Base-by-base conservation (phyloP, 352 stramenopile species). In the Phytophthora parvispora region DNA sequence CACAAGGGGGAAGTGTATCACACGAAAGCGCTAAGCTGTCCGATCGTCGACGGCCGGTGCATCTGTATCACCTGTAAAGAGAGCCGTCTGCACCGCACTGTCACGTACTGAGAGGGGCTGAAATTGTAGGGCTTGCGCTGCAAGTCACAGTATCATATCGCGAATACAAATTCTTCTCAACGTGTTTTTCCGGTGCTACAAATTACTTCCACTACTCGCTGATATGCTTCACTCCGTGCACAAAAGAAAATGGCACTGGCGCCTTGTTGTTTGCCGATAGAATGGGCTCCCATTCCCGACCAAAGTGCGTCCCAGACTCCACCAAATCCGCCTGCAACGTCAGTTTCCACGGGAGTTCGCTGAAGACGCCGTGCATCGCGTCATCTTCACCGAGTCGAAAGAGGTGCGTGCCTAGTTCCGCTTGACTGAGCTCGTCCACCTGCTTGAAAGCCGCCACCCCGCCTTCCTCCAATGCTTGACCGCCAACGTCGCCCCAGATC, bases 1-100 rank as follows among this genome's bases (percentile, higher is more conserved):
- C 89, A 96, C 78, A 92, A 90, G 63, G 84, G 82, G 32, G 78
- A 94, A 59, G 87, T 93, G 29, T 80, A 80, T 60, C 89, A 96
- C 72, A 91, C 83, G 25, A 93, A 93, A 40, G 86, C 87, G 7
- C 64, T 96, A 49, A 90, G 81, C 59, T 96, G 89, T 45, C 89
- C 89, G 0, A 89, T 89, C 9, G 86, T 96, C 10, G 88, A 93
- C 34, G 89, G 89, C 8, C 83, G 78, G 6, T 96, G 89, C 64
- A 69, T 96, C 64, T 96, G 89, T 50, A 64, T 77, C n/a, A 78
- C 60, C 0, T 96, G 89, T 75, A 89, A 93, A 57, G 77, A 90
- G 28, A 86, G 74, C 10, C 80, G 79, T n/a, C 67, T 89, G 29
- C 78, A 82, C n/a, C 78, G 81, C 15, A 85, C 78, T 20, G 72